A percentile compares a stretch with the other conserved stretches of the same genome.
Evolutionary conservation across 257 asterid species (phyloP).

Genomic region (Solanum corneliomulleri): DNA sequence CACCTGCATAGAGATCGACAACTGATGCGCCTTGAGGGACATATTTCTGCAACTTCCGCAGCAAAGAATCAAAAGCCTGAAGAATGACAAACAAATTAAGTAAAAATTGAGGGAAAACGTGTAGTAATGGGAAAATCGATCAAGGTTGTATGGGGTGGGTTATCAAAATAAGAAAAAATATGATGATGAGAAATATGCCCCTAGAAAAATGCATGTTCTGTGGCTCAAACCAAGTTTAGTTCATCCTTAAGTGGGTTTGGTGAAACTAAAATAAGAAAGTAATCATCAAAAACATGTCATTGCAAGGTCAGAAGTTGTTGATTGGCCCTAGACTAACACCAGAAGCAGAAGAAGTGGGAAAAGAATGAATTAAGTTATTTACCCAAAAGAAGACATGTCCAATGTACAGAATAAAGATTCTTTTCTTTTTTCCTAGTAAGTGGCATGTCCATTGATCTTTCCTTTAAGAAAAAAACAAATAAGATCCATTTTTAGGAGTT

Average conservation of each 20-base stretch:
- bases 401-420: not conserved
- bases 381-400: not conserved
- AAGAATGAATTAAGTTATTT: not conserved
- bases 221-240: not conserved
- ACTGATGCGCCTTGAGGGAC: slow-evolving; percentile 83
- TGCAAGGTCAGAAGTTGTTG: not conserved
- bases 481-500: slow-evolving; percentile 2
- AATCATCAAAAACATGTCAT: not conserved
- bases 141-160: not conserved
- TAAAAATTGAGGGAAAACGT: not conserved
- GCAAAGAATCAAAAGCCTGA: slow-evolving; percentile 91
- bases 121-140: not conserved
- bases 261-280: not conserved
- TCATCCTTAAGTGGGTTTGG: not conserved
- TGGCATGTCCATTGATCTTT: not conserved
- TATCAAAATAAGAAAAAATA: not conserved
- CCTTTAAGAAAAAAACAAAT: not conserved
- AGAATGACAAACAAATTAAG: not conserved
- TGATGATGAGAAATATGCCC: not conserved
- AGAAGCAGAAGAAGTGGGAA: not conserved
- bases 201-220: not conserved
- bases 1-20: slow-evolving; percentile 94
- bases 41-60: slow-evolving; percentile 59
- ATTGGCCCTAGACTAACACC: not conserved
- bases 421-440: not conserved